Evolutionary conservation across 2,329 filamentous ascomycete genomes (phyloP), one percentile per base, ranked within the genome.

Genomic region (Fusarium cicatricum): DNA sequence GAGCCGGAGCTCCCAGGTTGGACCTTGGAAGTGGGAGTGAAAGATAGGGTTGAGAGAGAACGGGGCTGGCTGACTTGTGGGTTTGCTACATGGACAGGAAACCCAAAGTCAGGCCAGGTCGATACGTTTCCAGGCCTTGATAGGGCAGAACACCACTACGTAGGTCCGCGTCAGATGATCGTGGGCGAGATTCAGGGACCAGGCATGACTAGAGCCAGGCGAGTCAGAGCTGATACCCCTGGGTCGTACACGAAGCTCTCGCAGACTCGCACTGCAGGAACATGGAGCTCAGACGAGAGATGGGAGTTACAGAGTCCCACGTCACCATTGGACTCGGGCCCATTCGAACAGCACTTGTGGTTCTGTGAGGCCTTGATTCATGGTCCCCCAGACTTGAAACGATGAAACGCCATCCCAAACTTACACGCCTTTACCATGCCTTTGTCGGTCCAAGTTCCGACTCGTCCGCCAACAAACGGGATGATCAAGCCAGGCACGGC

Each of bases 51-150:
- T 26, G 21, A 21, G 21, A 21, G 4, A 51, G 17, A 19, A 42
- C 31, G 16, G 32, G 54, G 37, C 39, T 38, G 43, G 29, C 43
- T 46, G 37, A 28, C 11, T 14, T 28, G 43, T 16, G 26, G 15
- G 17, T 29, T 23, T 36, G 36, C 11, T 31, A 46, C 39, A 23
- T 19, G 16, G 29, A 34, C 44, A 51, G 21, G 43, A 56, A 62
- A 60, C 53, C 45, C 49, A 60, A 62, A 62, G 59, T 63, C 59
- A 60, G 21, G 46, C 60, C 60, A 63, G 55, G 48, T 62, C 55
- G 46, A 52, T 43, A 34, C 44, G 31, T 43, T 42, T 53, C 36
- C 23, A 14, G 40, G 42, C 17, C 33, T 39, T 44, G 46, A 63
- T 63, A 63, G 59, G 59, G 59, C 50, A 56, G 59, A 49, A 16